Percentiles rank a stretch among this genome's conserved stretches.
Conservation (phyloP, 306 rosid species). For the Alnus glutinosa region DNA sequence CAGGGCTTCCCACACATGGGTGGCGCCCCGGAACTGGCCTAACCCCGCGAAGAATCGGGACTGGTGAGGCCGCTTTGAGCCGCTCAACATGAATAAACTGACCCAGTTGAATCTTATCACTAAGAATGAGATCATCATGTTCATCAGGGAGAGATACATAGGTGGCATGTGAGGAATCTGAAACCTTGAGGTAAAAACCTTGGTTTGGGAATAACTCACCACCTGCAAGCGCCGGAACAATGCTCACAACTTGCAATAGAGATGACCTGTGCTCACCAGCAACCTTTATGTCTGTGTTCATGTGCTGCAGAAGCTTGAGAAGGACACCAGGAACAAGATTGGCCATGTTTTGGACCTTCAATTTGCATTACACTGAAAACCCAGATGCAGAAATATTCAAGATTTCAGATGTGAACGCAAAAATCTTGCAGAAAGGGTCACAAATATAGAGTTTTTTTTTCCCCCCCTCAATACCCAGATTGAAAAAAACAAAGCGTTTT, state of each 20-base stretch:
- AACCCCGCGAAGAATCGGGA: slow-evolving; percentile 88
- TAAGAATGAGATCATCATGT: slow-evolving; percentile 91
- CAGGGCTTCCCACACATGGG: slow-evolving; percentile 90
- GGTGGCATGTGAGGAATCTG: slow-evolving; percentile 96
- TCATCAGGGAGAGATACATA: slow-evolving; percentile 92
- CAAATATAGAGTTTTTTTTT: background rate
- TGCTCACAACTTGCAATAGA: slow-evolving; percentile 88
- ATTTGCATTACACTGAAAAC: slow-evolving; percentile 54
- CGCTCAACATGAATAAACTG: slow-evolving; percentile 92
- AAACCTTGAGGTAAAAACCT: slow-evolving; percentile 94
- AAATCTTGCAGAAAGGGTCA: slow-evolving; percentile 6
- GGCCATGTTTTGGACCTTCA: slow-evolving; percentile 75
- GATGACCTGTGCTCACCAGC: slow-evolving; percentile 95
- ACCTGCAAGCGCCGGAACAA: slow-evolving; percentile 93
- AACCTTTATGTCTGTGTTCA: slow-evolving; percentile 89
- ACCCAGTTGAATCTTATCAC: slow-evolving; percentile 95
- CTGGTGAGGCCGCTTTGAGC: slow-evolving; percentile 85
- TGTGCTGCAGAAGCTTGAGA: slow-evolving; percentile 87
- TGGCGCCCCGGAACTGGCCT: slow-evolving; percentile 94
- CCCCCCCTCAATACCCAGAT: slow-evolving; percentile 22
- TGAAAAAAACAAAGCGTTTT: slow-evolving; percentile 8
- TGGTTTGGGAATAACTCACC: slow-evolving; percentile 82
- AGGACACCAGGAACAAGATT: slow-evolving; percentile 99
- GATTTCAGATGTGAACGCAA: slow-evolving; percentile 1
- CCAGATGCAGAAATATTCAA: slow-evolving; percentile 27